Evolutionary conservation across 2,329 filamentous ascomycete species (phyloP), one percentile per base, ranked within the genome.

Genomic region (Colletotrichum sp.): DNA sequence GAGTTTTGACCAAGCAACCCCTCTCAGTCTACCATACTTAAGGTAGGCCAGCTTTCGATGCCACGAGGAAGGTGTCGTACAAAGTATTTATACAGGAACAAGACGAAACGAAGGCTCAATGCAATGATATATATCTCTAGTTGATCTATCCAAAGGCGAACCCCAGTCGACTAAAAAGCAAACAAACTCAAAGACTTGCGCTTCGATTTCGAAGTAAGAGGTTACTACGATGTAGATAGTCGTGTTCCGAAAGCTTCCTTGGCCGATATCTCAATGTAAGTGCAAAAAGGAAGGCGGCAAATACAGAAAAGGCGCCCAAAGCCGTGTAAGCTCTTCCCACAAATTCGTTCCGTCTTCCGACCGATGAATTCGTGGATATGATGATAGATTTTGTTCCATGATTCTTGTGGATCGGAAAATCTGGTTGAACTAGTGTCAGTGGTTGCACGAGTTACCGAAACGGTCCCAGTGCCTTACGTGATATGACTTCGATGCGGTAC

Each of bases 401-500:
- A 22, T 68, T 55, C 34, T 49, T 29, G 8, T 67, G 63, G 15
- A 44, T 25, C 2, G 70, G 70, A 15, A 49, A 72, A 27, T 72
- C 70, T 72, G 22, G 8, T 25, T 49, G 8, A 12, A 0, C 15
- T 2, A 4, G 2, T 7, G 16, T 15, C 9, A n/a, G 11, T 13
- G n/a, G 3, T 12, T 19, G 7, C 7, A n/a, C 22, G 5, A 2
- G 6, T 6, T 0, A 8, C 1, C n/a, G 6, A 15, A 22, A 8
- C 2, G 5, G 7, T n/a, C 19, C 1, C 19, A 2, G 13, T 30
- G 15, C 22, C 70, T 8, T 36, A 72, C 70, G 63, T n/a, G 70
- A 52, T 3, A 61, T n/a, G 6, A 67, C 49, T n/a, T 72, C 62
- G 13, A 68, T 52, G 3, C 70, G 49, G 29, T 72, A 72, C 62